A percentile compares a stretch with the other conserved stretches of the same genome.
phyloP scores from a whole-genome alignment of 2,329 filamentous ascomycete genomes.

The Bertia moriformis region DNA sequence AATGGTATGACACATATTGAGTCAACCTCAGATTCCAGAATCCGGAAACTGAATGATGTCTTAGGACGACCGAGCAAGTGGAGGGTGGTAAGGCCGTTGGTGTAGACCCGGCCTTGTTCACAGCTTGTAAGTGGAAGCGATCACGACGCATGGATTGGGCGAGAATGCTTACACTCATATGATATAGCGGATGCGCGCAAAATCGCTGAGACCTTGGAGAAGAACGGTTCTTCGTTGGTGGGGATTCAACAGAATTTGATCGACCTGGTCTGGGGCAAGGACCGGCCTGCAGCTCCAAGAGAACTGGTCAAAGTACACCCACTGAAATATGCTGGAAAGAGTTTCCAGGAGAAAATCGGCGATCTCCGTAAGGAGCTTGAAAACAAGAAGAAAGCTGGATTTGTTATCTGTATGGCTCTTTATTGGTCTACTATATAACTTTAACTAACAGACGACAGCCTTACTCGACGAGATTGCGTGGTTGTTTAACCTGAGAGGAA shows the following conservation, averaged over 20 bases:
- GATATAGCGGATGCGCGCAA: constrained; percentile 48
- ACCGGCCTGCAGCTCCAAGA: constrained; percentile 59
- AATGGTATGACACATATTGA: constrained; percentile 45
- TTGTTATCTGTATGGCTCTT: constrained; percentile 53
- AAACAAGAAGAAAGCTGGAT: constrained; percentile 75
- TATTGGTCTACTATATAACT: not conserved
- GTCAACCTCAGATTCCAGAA: not conserved
- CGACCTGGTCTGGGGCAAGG: constrained; percentile 73
- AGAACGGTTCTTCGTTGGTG: constrained; percentile 65
- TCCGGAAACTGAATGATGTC: not conserved
- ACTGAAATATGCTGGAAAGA: constrained; percentile 66
- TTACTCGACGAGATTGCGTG: constrained; percentile 95
- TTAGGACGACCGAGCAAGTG: constrained; percentile 55
- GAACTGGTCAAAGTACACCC: constrained; percentile 63
- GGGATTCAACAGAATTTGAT: constrained; percentile 71
- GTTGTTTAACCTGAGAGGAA: constrained; percentile 94
- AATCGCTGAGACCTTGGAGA: constrained; percentile 72
- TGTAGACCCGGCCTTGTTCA: constrained; percentile 78
- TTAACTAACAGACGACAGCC: constrained; percentile 16
- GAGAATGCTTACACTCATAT: not conserved
- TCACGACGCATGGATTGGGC: not conserved
- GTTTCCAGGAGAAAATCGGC: constrained; percentile 66
- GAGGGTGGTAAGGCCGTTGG: constrained; percentile 75
- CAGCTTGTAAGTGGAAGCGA: constrained; percentile 35
- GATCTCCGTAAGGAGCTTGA: constrained; percentile 82